Base-by-base conservation (phyloP, 164 flowering plant species). In the Sedum album region DNA sequence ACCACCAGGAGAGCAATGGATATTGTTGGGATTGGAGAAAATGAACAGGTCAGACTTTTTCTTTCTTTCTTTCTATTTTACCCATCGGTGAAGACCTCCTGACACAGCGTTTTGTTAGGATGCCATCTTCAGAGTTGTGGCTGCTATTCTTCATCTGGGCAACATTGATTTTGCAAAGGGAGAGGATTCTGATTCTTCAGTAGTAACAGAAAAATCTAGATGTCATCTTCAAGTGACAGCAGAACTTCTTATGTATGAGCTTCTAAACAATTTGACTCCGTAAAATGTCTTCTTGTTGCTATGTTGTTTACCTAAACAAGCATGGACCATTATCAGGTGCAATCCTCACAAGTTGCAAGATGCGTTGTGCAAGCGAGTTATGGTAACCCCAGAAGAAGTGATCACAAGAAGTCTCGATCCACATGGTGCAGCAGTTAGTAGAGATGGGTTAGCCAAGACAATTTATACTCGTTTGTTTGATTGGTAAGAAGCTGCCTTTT, bases 371-470 rank as follows among this genome's bases (percentile, higher is more conserved):
- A 81, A 82, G 74, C 89, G 88, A 69, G 79, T 85, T 38, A 93
- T 93, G 96, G 71, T 93, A 36, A 93, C 98, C 28, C 96, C 90
- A 0, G 98, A 93, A 74, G 98, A 91, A 80, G 82, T 89, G 73
- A 93, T 93, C 68, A 89, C 82, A 76, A 85, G 86, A 81, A 83
- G 88, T 74, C 93, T 91, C 36, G 95, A 89, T 80, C 94, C 98
- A 68, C 69, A 68, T 75, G 83, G 75, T 74, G 97, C 98, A 65
- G 68, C 82, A 30, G 77, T 84, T 66, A 88, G 96, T 75, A 80
- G 98, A 73, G 98, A 93, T 79, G 96, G 96, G 42, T 82, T 93
- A 63, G 98, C 97, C 14, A 93, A 91, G 80, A 91, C 95, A 28
- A 78, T 91, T 71, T 93, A 93, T 76, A 85, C 91, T n/a, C 91